Evolutionary conservation across 2,329 filamentous ascomycete species (phyloP).

Genomic region (Monilinia fructicola): DNA sequence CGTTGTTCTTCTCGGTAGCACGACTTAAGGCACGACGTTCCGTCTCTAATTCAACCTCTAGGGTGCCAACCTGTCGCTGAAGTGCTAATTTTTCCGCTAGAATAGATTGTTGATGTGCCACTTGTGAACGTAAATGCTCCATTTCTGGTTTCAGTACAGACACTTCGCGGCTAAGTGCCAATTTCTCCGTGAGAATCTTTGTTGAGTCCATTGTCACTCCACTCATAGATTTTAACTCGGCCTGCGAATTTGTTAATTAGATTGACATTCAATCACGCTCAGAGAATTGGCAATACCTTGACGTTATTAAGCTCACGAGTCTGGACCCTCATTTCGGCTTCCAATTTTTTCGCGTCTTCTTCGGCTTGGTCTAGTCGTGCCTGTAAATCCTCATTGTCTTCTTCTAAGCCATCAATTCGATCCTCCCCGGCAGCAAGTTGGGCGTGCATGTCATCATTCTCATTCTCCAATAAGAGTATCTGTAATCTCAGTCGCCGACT

Average conservation of each 20-base stretch:
- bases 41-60: constrained; percentile 80
- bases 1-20: constrained; percentile 47
- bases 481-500: constrained; percentile 68
- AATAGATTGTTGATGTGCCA: constrained; percentile 61
- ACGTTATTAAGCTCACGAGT: constrained; percentile 56
- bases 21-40: constrained; percentile 71
- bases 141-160: constrained; percentile 59
- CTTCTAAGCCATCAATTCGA: constrained; percentile 56
- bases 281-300: constrained; percentile 46
- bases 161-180: constrained; percentile 59
- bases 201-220: constrained; percentile 66
- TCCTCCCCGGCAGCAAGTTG: constrained; percentile 61
- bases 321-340: constrained; percentile 49
- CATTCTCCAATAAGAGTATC: constrained; percentile 69
- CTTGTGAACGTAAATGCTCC: constrained; percentile 60
- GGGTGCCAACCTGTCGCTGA: constrained; percentile 71
- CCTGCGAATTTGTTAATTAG: constrained; percentile 47
- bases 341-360: constrained; percentile 37
- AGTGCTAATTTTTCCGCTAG: constrained; percentile 78
- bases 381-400: constrained; percentile 48
- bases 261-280: neutral
- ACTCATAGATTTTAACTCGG: constrained; percentile 69
- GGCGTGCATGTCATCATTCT: constrained; percentile 67
- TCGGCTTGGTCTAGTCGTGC: constrained; percentile 51
- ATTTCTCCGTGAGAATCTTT: constrained; percentile 66